Evolutionary conservation across 2,329 filamentous ascomycete species (phyloP), one percentile per base, ranked within the genome.

Genomic region (Hymenoscyphus occultus): DNA sequence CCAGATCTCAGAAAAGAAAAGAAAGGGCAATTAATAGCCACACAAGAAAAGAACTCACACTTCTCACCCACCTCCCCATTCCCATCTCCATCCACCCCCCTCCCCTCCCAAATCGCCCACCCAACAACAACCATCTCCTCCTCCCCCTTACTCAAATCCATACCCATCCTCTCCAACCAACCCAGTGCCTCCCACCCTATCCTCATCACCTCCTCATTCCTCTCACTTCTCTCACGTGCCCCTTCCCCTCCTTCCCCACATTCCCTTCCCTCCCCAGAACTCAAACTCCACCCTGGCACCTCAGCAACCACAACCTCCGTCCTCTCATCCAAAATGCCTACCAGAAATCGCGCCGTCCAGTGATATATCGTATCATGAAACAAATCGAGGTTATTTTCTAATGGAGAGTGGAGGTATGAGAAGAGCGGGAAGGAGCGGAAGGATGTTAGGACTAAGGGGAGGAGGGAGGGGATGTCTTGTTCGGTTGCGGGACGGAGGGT

Each of bases 361-460:
- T 35, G 28, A 32, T 39, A 57, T 12, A 57, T n/a, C 3, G 56
- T 57, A 39, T 57, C 28, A 4, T 39, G 56, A 28, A 39, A 16
- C 13, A 39, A 16, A 39, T 57, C 31, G 32, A 39, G 22, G 31
- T 58, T 58, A 1, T 28, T 58, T 2, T 35, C 10, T 6, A 58
- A 31, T 16, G 56, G 56, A 10, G 31, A 35, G 56, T 39, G 14
- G 31, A 58, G 56, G 28, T 35, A 58, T 13, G 19, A 22, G 31
- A 58, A 58, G 56, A 58, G 56, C 1, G 56, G 56, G 56, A 58
- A 58, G 31, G 31, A 39, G 14, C 14, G 16, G 56, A 58, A 58
- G 5, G 56, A 58, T 9, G 56, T 35, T 5, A 58, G 56, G 14
- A 56, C 54, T 5, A 58, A 31, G 9, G 56, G 56, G 13, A 58